A percentile compares a stretch with the other conserved stretches of the same genome.
phyloP scores from a whole-genome alignment of 2,329 filamentous ascomycete genomes.

The Aspergillus glaucus region DNA sequence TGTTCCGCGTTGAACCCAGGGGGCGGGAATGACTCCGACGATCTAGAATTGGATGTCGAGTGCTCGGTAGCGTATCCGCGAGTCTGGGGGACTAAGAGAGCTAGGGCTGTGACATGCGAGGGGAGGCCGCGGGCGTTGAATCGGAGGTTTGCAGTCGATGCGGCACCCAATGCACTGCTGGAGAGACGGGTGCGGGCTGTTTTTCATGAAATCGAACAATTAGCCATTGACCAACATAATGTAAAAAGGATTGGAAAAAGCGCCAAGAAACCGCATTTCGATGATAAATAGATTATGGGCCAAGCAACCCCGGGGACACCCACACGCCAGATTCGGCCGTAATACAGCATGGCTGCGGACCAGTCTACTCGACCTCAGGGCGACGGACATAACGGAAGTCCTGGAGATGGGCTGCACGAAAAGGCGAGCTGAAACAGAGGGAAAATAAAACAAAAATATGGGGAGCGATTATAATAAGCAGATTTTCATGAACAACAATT shows the following conservation, averaged over 20 bases:
- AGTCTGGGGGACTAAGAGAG: slow-evolving; percentile 49
- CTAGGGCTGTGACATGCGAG: slow-evolving; percentile 50
- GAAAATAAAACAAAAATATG: not conserved
- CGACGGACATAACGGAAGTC: slow-evolving; percentile 31
- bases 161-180: slow-evolving; percentile 22
- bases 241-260: not conserved
- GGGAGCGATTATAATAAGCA: not conserved
- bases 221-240: not conserved
- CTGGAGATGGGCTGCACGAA: slow-evolving; percentile 17
- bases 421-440: slow-evolving; percentile 13
- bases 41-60: slow-evolving; percentile 41
- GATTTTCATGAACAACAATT: not conserved
- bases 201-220: slow-evolving; percentile 1
- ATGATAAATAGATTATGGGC: too few species aligned
- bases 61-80: slow-evolving; percentile 53
- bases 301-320: slow-evolving; percentile 4
- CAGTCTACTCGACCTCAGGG: slow-evolving; percentile 34
- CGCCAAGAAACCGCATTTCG: too few species aligned
- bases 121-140: slow-evolving; percentile 37
- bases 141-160: slow-evolving; percentile 27
- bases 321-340: slow-evolving; percentile 25
- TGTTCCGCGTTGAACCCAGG: slow-evolving; percentile 87
- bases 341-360: slow-evolving; percentile 30
- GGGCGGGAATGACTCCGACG: slow-evolving; percentile 59
- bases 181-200: slow-evolving; percentile 28